Evolutionary conservation across 257 asterid genomes (phyloP), one percentile per base, ranked within the genome.

Genomic region (Fraxinus americana): DNA sequence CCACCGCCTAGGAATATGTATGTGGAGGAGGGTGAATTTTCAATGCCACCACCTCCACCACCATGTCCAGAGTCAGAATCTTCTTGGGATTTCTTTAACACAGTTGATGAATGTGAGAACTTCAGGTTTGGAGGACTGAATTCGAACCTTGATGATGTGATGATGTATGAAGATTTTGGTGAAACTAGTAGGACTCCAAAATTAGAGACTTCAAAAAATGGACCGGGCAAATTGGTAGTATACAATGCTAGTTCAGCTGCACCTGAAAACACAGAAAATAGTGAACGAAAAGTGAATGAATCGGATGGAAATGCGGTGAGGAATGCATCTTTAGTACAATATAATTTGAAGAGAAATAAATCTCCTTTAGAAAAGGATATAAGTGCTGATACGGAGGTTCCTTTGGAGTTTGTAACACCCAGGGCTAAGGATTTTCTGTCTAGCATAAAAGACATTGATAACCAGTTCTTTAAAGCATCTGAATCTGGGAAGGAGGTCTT

Each of bases 401-500:
- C 97, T 75, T 88, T 96, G 0, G 99, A 96, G 86, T 91, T 87
- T 80, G 92, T 96, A 43, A 96, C 98, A 21, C 99, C 92, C 78
- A 86, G 98, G 85, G 98, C 98, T 1, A 96, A 93, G 73, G 98
- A 96, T 83, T 96, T 93, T 84, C 90, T 91, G 35, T 91, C 97
- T 75, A 96, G 98, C 85, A 86, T 93, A 71, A 93, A 91, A 89
- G 98, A 92, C 79, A 92, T 96, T 23, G 98, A 96, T 82, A 91
- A 88, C 74, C 93, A 96, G 39, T 96, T 92, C 96, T 93, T 91
- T 82, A 91, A 97, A 84, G 99, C 97, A 68, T 96, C 99, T 67
- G 99, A 93, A 86, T 96, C 97, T 0, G 99, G 99, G 52, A 96
- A 88, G 82, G 98, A 93, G 81, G 89, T 92, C 70, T 92, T 96